Conservation (phyloP, 495 filamentous ascomycete species). For the Penicillium paradoxum region DNA sequence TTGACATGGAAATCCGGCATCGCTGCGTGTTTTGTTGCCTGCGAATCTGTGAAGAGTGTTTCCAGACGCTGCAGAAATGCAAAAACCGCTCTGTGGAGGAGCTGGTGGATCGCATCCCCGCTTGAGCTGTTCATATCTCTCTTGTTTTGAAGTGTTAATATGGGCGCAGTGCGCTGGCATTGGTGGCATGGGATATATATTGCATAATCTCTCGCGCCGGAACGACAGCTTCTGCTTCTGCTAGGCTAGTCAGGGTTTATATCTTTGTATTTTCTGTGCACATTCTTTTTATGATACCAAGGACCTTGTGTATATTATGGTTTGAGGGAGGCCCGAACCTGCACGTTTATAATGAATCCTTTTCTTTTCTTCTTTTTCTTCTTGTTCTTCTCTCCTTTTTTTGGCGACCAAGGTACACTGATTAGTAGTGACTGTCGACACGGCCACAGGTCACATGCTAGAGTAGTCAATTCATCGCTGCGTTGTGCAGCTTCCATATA, state of each 20-base stretch:
- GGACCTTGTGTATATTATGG: conserved; percentile 23
- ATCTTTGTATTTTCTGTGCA: not conserved
- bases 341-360: conserved; percentile 16
- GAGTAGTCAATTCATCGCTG: not conserved
- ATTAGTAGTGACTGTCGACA: not conserved
- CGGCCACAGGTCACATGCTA: not conserved
- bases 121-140: not conserved
- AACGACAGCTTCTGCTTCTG: not conserved
- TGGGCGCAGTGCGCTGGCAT: not conserved
- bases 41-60: conserved; percentile 42
- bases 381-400: too few relatives aligned
- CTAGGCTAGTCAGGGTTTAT: not conserved
- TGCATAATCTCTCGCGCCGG: not conserved
- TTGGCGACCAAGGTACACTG: not conserved
- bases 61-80: conserved; percentile 34
- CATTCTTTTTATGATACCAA: conserved; percentile 25
- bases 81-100: conserved; percentile 33
- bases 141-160: not conserved
- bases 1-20: conserved; percentile 39
- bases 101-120: conserved; percentile 22
- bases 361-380: not conserved
- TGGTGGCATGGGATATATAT: not conserved
- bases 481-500: not conserved
- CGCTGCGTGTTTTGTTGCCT: conserved; percentile 48
- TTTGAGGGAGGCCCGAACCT: conserved; percentile 8